These are phyloP conservation scores for Euphorbia pulcherrima DNA, from an alignment of 345 rosid genomes.

Conservation along the genomic window DNA sequence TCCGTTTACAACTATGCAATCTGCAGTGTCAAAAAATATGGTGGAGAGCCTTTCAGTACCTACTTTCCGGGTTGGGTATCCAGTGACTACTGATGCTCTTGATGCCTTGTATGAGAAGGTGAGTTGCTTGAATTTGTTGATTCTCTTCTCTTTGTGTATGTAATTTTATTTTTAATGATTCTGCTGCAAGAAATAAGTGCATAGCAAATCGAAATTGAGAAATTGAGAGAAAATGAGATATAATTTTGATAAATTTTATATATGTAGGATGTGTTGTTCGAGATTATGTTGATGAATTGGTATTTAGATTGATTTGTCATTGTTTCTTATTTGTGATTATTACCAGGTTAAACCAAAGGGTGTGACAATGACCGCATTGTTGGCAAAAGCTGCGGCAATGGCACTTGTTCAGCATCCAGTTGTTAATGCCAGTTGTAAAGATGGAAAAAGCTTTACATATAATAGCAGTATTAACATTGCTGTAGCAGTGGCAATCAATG, in stretches of 20 bases:
- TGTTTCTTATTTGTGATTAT: neutral
- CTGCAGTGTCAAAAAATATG: conserved; percentile 86
- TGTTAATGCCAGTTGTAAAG: conserved; percentile 82
- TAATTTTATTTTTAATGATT: conserved; percentile 35
- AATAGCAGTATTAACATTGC: conserved; percentile 75
- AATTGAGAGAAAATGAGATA: neutral
- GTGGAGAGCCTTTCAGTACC: conserved; percentile 80
- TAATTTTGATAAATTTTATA: neutral
- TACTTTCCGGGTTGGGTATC: conserved; percentile 88
- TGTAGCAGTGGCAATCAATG: conserved; percentile 89
- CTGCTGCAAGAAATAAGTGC: neutral
- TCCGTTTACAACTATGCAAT: conserved; percentile 87
- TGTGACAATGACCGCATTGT: conserved; percentile 87
- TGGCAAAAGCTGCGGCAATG: conserved; percentile 96
- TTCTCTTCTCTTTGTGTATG: conserved; percentile 2
- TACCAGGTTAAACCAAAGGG: conserved; percentile 88
- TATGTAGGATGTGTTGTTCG: neutral
- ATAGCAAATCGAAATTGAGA: too few relatives aligned
- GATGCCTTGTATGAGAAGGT: conserved; percentile 87
- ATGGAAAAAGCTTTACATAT: conserved; percentile 75
- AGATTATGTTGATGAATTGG: neutral
- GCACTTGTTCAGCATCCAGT: conserved; percentile 89
- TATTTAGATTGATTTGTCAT: neutral
- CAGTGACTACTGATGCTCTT: conserved; percentile 70
- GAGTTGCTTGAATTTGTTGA: neutral